Evolutionary conservation across 2,329 filamentous ascomycete species (phyloP), one percentile per base, ranked within the genome.

Genomic region (Penicillium hesseltinei): DNA sequence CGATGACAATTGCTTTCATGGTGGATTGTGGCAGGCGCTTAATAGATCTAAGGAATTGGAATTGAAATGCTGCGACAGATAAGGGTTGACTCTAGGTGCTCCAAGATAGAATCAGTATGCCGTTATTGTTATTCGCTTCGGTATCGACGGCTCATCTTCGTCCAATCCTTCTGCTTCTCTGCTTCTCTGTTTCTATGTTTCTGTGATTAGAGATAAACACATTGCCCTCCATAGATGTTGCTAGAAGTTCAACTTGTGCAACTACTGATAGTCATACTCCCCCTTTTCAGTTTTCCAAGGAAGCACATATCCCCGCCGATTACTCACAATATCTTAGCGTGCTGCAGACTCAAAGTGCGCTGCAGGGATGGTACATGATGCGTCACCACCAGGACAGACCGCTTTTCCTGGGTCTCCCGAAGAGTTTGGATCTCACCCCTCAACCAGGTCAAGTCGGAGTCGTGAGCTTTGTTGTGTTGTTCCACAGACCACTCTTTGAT

Each of bases 311-410:
- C 78, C 77, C 40, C 77, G 67, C 61, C 80, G 79, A 56, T 81
- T 81, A 44, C 73, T 75, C 45, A 80, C 61, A 21, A 80, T 5
- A 5, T 82, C 17, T 74, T 68, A 3, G 73, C 64, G 49, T 87
- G 73, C 59, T 80, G 75, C 0, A 83, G 82, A 2, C 74, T 73
- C 0, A 82, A 81, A 2, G 81, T 80, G 7, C 75, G 76, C 44
- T 76, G 60, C 0, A 81, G 61, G n/a, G 74, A 80, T 1, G 84
- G 84, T 2, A 83, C 82, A 63, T 87, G 84, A 52, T 86, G 82
- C 0, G 83, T 86, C 0, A 81, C 77, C 0, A 87, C 76, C 0
- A 87, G 57, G 6, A 85, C 62, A 33, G 59, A 54, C 23, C 45
- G 23, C 17, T 39, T 31, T 29, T 42, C 44, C 42, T 44, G 2